These are phyloP conservation scores for Pseudonitzschia multiseries DNA, from an alignment of 108 stramenopile genomes.

Conservation along the genomic window DNA sequence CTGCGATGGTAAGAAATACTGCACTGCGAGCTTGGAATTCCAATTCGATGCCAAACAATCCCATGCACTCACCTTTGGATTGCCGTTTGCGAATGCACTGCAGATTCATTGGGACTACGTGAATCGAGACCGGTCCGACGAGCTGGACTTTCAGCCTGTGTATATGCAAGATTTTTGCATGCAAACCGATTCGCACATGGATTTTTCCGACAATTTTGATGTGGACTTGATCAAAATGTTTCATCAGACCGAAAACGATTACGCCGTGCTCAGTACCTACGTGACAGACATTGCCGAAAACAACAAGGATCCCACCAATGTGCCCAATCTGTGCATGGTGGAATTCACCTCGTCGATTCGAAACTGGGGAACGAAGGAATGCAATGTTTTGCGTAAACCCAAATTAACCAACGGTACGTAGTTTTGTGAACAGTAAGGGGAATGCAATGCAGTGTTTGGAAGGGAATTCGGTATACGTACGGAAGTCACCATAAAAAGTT, in stretches of 20 bases:
- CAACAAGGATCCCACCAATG: constrained; percentile 47
- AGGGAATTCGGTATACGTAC: background rate
- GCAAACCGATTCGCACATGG: constrained; percentile 87
- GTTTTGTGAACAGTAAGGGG: background rate
- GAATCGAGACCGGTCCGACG: constrained; percentile 15
- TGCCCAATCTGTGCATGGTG: constrained; percentile 84
- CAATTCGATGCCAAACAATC: too few species aligned
- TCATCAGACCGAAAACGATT: constrained; percentile 82
- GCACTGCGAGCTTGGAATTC: background rate
- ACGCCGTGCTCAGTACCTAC: constrained; percentile 85
- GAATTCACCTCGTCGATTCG: constrained; percentile 61
- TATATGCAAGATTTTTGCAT: constrained; percentile 87
- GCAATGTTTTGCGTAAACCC: constrained; percentile 49
- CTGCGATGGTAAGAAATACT: constrained; percentile 33
- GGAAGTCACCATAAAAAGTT: too few species aligned
- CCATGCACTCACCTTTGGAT: too few species aligned
- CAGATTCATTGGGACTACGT: constrained; percentile 35
- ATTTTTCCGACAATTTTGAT: constrained; percentile 76
- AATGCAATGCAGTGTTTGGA: background rate
- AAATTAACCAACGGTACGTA: constrained; percentile 60
- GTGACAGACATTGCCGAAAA: constrained; percentile 71
- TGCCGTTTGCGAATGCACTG: background rate
- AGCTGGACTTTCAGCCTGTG: constrained; percentile 38
- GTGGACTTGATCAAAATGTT: constrained; percentile 68
- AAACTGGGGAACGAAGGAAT: constrained; percentile 72